These are phyloP conservation scores for Allodekkera sacchari DNA, from an alignment of 805 yeast species.

Conservation along the genomic window DNA sequence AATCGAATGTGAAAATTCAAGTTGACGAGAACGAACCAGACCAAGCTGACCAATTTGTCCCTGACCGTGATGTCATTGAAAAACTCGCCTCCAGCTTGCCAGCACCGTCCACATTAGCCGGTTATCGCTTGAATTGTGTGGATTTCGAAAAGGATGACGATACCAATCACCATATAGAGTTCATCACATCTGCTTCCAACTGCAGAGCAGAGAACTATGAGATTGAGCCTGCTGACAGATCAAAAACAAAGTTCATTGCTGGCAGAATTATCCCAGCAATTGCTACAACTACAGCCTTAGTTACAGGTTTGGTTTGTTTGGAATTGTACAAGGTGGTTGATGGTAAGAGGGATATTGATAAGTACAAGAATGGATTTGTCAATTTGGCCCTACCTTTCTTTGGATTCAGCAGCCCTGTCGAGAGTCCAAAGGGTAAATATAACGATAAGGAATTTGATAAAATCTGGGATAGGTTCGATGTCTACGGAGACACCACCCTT, in stretches of 20 bases:
- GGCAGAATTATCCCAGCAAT: conserved; percentile 98
- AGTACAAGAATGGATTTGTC: conserved; percentile 86
- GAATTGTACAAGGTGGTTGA: conserved; percentile 89
- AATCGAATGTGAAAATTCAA: conserved; percentile 70
- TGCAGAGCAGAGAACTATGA: conserved; percentile 89
- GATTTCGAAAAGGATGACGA: conserved; percentile 99
- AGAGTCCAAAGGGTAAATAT: conserved; percentile 74
- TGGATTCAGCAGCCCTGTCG: conserved; percentile 94
- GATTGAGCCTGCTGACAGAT: conserved; percentile 81
- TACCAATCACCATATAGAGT: conserved; percentile 91
- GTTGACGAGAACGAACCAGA: conserved; percentile 84
- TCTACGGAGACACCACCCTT: conserved; percentile 69
- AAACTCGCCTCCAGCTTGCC: conserved; percentile 74
- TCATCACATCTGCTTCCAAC: conserved; percentile 92
- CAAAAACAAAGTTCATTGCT: conserved; percentile 92
- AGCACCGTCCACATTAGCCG: conserved; percentile 79
- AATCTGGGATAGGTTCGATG: conserved; percentile 92
- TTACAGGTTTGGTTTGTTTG: conserved; percentile 87
- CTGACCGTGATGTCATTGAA: conserved; percentile 59
- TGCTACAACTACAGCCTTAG: conserved; percentile 98
- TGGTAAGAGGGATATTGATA: conserved; percentile 65
- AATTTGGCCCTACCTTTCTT: conserved; percentile 92
- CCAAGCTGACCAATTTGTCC: conserved; percentile 49
- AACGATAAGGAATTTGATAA: conserved; percentile 72
- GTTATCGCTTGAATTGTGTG: conserved; percentile 78